These are phyloP conservation scores for Ulota crispa DNA, from an alignment of 225 moss, liverwort and hornwort genomes.

Conservation along the genomic window DNA sequence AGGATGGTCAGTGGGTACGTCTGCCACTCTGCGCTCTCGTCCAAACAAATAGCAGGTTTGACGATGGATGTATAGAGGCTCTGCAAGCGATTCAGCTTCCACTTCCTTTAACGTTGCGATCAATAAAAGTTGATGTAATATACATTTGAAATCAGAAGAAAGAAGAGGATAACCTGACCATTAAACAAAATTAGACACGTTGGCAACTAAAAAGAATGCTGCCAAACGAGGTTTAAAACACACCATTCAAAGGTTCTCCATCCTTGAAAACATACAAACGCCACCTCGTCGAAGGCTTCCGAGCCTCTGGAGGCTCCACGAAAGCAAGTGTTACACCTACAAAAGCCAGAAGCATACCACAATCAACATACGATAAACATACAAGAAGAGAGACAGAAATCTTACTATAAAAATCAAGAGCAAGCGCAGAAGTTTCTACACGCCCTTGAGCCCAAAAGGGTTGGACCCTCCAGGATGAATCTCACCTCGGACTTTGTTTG, in stretches of 20 bases:
- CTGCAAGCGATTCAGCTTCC: conserved; percentile 43
- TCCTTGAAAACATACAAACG: conserved; percentile 98
- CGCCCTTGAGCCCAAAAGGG: background rate
- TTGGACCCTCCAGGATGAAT: background rate
- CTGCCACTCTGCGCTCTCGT: conserved; percentile 92
- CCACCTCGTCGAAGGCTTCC: conserved; percentile 93
- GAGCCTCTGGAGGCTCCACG: conserved; percentile 95
- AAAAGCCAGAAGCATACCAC: conserved; percentile 31
- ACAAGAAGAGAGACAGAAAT: conserved; percentile 8
- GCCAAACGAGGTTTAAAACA: conserved; percentile 4
- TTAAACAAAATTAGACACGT: background rate
- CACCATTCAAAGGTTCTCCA: conserved; percentile 92
- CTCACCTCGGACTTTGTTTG: conserved; percentile 98
- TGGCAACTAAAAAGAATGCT: background rate
- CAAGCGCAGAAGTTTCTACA: background rate
- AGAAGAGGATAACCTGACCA: background rate
- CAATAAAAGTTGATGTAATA: background rate
- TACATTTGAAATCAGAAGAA: background rate
- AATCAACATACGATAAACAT: conserved; percentile 18
- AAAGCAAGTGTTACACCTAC: conserved; percentile 91
- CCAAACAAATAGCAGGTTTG: conserved; percentile 99
- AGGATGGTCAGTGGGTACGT: conserved; percentile 96
- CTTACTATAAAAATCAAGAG: conserved; percentile 7
- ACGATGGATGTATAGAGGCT: conserved; percentile 97
- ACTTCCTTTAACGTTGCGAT: background rate